Evolutionary conservation across 1,284 basidiomycete genomes (phyloP).

Genomic region (Blastosporella zonata): DNA sequence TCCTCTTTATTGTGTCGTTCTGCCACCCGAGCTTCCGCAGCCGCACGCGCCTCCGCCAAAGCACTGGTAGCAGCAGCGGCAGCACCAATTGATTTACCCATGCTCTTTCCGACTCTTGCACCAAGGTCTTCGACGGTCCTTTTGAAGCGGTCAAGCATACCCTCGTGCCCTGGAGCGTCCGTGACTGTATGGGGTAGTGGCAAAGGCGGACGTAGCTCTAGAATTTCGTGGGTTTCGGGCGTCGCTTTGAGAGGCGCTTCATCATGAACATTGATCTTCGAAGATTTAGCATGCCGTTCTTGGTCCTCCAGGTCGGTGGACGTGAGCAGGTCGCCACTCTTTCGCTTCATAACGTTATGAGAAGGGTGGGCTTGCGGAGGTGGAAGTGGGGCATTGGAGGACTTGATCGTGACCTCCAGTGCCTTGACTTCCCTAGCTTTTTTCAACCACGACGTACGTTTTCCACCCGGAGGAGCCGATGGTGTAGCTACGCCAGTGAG

Average conservation of each 20-base stretch:
- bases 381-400: slow-evolving; percentile 28
- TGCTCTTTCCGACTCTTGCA: slow-evolving; percentile 56
- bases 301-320: slow-evolving; percentile 28
- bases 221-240: slow-evolving; percentile 6
- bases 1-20: slow-evolving; percentile 51
- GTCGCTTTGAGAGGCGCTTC: slow-evolving; percentile 29
- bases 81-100: slow-evolving; percentile 62
- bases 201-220: background rate
- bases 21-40: slow-evolving; percentile 67
- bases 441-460: slow-evolving; percentile 75
- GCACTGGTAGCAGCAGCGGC: slow-evolving; percentile 52
- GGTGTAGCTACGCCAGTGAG: slow-evolving; percentile 38
- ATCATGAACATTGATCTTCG: slow-evolving; percentile 40
- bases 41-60: slow-evolving; percentile 66
- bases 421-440: slow-evolving; percentile 75
- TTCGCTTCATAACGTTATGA: slow-evolving; percentile 50
- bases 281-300: slow-evolving; percentile 46
- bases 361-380: slow-evolving; percentile 6
- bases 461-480: slow-evolving; percentile 44
- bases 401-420: slow-evolving; percentile 50
- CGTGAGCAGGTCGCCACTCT: slow-evolving; percentile 56
- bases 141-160: slow-evolving; percentile 61
- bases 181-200: slow-evolving; percentile 22
- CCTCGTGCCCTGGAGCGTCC: slow-evolving; percentile 39
- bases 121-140: slow-evolving; percentile 65